Evolutionary conservation across 2,329 filamentous ascomycete species (phyloP), one percentile per base, ranked within the genome.

Genomic region (Aspergillus versicolor): DNA sequence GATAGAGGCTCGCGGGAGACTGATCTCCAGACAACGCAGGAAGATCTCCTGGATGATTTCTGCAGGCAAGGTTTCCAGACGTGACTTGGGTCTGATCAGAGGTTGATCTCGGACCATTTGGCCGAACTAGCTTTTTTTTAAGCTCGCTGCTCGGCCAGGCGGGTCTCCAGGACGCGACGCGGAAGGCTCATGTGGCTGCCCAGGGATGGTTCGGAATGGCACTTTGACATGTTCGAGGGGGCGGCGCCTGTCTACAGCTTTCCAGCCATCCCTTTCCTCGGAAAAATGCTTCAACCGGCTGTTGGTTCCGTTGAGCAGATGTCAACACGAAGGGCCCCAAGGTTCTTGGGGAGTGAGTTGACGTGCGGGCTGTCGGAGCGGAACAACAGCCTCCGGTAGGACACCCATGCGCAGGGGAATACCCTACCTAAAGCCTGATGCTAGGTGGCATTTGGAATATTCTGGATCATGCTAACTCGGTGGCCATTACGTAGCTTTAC

Each of bases 1-100:
- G 5, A 66, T 66, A 1, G 81, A 83, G 6, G 75, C 71, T 42
- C 71, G 70, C 0, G 78, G 73, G 11, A 81, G 70, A 48, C 79
- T 77, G 60, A 81, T 63, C 62, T 82, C 79, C n/a, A 79, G 69
- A 21, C 75, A 74, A 30, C 74, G 63, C n/a, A 80, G 72, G 63
- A 83, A 83, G 51, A 84, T 82, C 44, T 73, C 71, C 59, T 84
- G 76, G 5, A 83, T 63, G 22, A 83, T 69, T 64, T 83, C 81
- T 13, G 72, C 63, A 0, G 81, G 81, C 2, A 83, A 70, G 13
- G 58, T 54, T 62, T 82, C 79, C 21, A 83, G 67, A 3, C 38
- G 50, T 44, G 55, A 57, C 50, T 50, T 57, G 17, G 44, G 41
- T 50, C 55, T 49, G 17, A 19, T 32, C 24, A 45, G 19, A 50